Percentiles rank a stretch among this genome's conserved stretches.
Conservation (phyloP, 208 protist genomes). For the Porcisia deanei region DNA sequence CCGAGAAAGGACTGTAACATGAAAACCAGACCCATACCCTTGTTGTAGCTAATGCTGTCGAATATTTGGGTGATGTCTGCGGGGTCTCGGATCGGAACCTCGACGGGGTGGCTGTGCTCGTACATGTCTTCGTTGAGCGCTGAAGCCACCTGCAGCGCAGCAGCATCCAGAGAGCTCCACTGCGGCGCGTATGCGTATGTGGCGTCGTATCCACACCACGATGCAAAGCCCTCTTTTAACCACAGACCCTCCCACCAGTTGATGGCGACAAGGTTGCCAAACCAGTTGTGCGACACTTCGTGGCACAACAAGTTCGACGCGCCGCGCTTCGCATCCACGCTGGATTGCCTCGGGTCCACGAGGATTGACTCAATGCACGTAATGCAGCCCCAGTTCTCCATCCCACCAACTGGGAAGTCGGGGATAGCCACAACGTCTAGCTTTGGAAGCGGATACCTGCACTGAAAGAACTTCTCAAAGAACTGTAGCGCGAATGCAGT, state of each 20-base stretch:
- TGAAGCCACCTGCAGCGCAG: conserved; percentile 46
- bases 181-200: conserved; percentile 75
- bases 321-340: conserved; percentile 66
- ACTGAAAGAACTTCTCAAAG: conserved; percentile 90
- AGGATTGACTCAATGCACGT: conserved; percentile 93
- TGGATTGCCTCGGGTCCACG: conserved; percentile 67
- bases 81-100: conserved; percentile 93
- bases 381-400: conserved; percentile 97
- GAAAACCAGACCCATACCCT: conserved; percentile 93
- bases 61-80: conserved; percentile 97
- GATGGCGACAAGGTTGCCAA: conserved; percentile 99
- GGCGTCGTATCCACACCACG: conserved; percentile 93
- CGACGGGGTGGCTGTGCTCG: conserved; percentile 95
- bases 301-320: conserved; percentile 93
- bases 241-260: conserved; percentile 98
- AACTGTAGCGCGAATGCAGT: conserved; percentile 75
- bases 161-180: conserved; percentile 90
- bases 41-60: conserved; percentile 97
- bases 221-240: conserved; percentile 99
- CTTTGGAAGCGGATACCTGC: conserved; percentile 95
- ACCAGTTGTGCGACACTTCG: conserved; percentile 98
- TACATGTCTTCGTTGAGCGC: conserved; percentile 92
- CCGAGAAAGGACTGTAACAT: conserved; percentile 94
- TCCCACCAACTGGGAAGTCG: conserved; percentile 96
- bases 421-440: conserved; percentile 97